A percentile compares a stretch with the other conserved stretches of the same genome.
These are phyloP conservation scores for Aaosphaeria arxii DNA, from an alignment of 2,329 filamentous ascomycete species.

Conservation along the genomic window DNA sequence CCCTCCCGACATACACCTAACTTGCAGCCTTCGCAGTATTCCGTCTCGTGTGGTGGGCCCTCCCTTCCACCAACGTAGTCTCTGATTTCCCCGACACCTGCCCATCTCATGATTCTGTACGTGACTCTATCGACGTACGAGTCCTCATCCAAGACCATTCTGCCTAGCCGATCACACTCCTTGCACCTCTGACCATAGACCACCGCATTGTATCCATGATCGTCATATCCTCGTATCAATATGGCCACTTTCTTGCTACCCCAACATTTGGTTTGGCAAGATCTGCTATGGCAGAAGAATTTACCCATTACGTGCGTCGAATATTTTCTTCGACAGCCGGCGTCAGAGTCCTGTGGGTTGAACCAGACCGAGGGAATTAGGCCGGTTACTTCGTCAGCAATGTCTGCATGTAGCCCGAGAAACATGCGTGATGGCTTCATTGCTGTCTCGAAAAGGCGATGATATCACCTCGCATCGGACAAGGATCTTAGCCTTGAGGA, in stretches of 20 bases:
- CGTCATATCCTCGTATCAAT: constrained; percentile 9
- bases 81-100: constrained; percentile 9
- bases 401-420: constrained; percentile 2
- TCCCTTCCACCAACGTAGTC: background rate
- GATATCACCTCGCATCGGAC: no score
- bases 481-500: no score
- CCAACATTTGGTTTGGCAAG: constrained; percentile 10
- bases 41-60: constrained; percentile 6
- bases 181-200: constrained; percentile 18
- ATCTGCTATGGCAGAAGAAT: constrained; percentile 13
- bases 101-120: constrained; percentile 20
- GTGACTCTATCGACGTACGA: constrained; percentile 18
- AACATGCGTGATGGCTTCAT: constrained; percentile 3
- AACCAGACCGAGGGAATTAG: constrained; percentile 1
- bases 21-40: constrained; percentile 9
- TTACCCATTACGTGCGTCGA: constrained; percentile 11
- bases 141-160: constrained; percentile 10
- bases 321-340: constrained; percentile 3
- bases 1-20: constrained; percentile 5
- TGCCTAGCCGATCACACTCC: constrained; percentile 12
- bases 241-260: constrained; percentile 12
- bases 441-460: background rate
- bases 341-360: constrained; percentile 1
- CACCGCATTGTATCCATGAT: constrained; percentile 15
- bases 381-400: constrained; percentile 2